These are phyloP conservation scores for Alliaria petiolata DNA, from an alignment of 345 rosid species.

Conservation along the genomic window DNA sequence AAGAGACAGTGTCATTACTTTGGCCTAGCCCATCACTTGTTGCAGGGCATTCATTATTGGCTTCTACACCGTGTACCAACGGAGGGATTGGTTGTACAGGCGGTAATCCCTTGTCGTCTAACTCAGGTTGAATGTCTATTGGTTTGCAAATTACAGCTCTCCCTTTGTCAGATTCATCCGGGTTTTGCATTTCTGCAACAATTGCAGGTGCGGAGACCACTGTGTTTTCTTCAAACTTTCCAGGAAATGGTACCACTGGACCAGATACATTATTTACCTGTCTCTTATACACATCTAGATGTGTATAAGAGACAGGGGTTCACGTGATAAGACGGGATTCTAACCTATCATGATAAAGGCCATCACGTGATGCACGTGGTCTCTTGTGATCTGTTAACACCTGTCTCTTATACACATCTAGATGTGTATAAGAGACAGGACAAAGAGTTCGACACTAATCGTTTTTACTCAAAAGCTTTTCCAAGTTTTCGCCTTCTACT, in stretches of 20 bases:
- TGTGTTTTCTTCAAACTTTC: slow-evolving; percentile 70
- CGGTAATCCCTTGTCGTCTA: slow-evolving; percentile 44
- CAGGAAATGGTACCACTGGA: slow-evolving; percentile 49
- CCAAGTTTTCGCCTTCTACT: not conserved
- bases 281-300: no score
- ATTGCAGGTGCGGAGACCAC: slow-evolving; percentile 34
- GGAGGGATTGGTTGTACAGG: slow-evolving; percentile 43
- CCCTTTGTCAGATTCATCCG: slow-evolving; percentile 51
- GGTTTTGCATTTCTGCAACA: slow-evolving; percentile 44
- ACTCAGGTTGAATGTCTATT: slow-evolving; percentile 48
- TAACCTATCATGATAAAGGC: no score
- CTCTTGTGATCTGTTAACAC: no score
- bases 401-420: no score
- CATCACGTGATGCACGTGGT: no score
- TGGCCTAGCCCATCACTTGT: slow-evolving; percentile 40
- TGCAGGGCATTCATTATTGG: slow-evolving; percentile 48
- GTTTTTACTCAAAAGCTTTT: no score
- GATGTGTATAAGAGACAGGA: no score
- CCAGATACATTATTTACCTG: slow-evolving; percentile 73
- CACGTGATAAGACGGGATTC: no score
- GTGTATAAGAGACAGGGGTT: no score
- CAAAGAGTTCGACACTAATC: not conserved
- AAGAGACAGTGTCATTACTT: slow-evolving; percentile 60
- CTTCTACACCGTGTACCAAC: slow-evolving; percentile 55
- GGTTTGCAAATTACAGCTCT: slow-evolving; percentile 47